Base-by-base conservation (phyloP, 306 rosid species). In the Amphicarpaea edgeworthii region DNA sequence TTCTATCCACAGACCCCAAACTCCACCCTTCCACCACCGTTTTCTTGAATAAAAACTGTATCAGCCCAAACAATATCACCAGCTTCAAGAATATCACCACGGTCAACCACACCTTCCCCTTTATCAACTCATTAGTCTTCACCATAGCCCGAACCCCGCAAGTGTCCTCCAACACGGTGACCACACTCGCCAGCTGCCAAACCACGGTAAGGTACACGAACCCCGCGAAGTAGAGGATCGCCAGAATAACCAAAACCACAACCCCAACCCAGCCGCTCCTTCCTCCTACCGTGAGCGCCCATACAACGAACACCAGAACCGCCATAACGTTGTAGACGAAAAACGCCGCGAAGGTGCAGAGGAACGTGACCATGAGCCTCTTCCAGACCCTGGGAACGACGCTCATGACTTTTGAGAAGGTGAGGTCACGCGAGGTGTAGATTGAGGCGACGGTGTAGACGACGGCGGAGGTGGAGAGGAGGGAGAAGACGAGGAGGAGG, bases 101-200 rank as follows among this genome's bases (percentile, higher is more conserved):
- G 4, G 87, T 77, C 67, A 82, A 12, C 62, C 81, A 49, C 81
- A 72, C 81, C 81, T 91, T 94, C 8, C 98, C 98, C 77, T 58
- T 90, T 10, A 87, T 61, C 42, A 94, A 42, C 0, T 78, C 83
- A 80, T 38, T 75, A 83, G 96, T 87, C 73, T 90, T 94, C 62
- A 6, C 26, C 98, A 94, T 86, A 17, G 98, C 98, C 38, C n/a
- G 7, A 11, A 91, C 3, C 17, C 98, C 98, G 7, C 53, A 83
- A 0, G 71, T 63, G 19, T 94, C 94, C 61, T 94, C 98, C 9
- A 94, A 72, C 55, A 94, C 94, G 0, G 90, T 78, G 4, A 94
- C 87, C 19, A 87, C 98, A 51, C 83, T 85, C 0, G 98, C 90
- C 15, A 94, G 19, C 15, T 88, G 96, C 98, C 98, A 94, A 19